Conservation (phyloP, 2,329 filamentous ascomycete species). For the Penicillium sp. region DNA sequence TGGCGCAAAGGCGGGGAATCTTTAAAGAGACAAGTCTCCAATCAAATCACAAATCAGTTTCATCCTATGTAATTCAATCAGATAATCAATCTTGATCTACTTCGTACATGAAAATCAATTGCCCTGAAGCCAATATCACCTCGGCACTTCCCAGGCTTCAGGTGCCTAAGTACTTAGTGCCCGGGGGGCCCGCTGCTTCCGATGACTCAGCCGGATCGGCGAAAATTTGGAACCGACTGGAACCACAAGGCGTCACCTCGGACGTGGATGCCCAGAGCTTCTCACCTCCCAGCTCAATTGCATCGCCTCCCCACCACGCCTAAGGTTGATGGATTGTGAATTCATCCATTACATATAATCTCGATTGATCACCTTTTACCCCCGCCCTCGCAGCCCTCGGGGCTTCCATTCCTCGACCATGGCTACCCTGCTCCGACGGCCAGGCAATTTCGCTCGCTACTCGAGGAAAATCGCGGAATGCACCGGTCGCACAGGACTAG, state of each 20-base stretch:
- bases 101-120: not conserved
- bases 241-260: constrained; percentile 21
- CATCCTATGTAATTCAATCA: not conserved
- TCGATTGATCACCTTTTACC: constrained; percentile 26
- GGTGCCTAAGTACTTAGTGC: not conserved
- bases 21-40: constrained; percentile 3
- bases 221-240: constrained; percentile 31
- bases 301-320: constrained; percentile 6
- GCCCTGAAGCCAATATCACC: not conserved
- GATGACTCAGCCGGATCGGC: constrained; percentile 40
- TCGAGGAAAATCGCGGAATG: constrained; percentile 57
- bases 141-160: constrained; percentile 5
- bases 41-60: not conserved
- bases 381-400: constrained; percentile 30
- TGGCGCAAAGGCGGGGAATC: constrained; percentile 1
- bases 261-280: constrained; percentile 26
- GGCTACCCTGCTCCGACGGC: constrained; percentile 66
- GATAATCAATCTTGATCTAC: not conserved
- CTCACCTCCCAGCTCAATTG: constrained; percentile 18
- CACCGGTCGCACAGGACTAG: constrained; percentile 51
- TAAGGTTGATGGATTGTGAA: constrained; percentile 31
- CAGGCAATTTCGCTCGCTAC: constrained; percentile 64
- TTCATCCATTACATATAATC: constrained; percentile 21
- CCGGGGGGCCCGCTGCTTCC: constrained; percentile 1
- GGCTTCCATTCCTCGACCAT: constrained; percentile 51